Conservation (phyloP, 108 stramenopile species). For the Nitzschia palea region DNA sequence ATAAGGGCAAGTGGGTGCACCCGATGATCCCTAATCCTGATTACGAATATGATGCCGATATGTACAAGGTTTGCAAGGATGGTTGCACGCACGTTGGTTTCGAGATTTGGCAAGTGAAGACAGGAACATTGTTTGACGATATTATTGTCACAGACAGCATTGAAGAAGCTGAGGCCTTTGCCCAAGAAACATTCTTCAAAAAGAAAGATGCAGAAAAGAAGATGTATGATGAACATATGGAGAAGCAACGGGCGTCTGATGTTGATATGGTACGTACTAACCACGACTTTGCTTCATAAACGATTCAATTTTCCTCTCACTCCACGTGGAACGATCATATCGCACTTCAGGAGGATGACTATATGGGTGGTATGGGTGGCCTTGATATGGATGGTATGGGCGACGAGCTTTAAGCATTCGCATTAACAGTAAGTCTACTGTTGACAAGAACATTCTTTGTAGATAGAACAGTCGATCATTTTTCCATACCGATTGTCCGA, state of each 20-base stretch:
- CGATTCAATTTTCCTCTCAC: background rate
- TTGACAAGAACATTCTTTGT: too few relatives aligned
- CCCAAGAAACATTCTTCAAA: slow-evolving; percentile 94
- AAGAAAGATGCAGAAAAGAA: slow-evolving; percentile 98
- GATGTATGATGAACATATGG: slow-evolving; percentile 90
- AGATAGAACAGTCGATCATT: too few relatives aligned
- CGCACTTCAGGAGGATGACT: slow-evolving; percentile 27
- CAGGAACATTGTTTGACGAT: slow-evolving; percentile 99
- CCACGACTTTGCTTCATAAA: background rate
- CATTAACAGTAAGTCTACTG: too few relatives aligned
- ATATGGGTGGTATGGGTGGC: slow-evolving; percentile 48
- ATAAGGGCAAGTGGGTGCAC: slow-evolving; percentile 96
- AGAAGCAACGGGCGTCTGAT: slow-evolving; percentile 49
- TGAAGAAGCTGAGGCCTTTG: slow-evolving; percentile 95
- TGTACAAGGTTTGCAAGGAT: slow-evolving; percentile 95
- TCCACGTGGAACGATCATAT: background rate
- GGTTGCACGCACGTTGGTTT: slow-evolving; percentile 97
- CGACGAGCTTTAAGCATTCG: slow-evolving; percentile 64
- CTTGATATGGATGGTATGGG: slow-evolving; percentile 49
- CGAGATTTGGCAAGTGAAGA: slow-evolving; percentile 99
- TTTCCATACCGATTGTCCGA: too few relatives aligned
- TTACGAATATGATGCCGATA: slow-evolving; percentile 83
- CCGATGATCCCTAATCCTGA: slow-evolving; percentile 96
- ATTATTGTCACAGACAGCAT: slow-evolving; percentile 97
- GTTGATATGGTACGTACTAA: slow-evolving; percentile 16